Conservation (phyloP, 805 yeast genomes). For the Metschnikowia peoriensis region DNA sequence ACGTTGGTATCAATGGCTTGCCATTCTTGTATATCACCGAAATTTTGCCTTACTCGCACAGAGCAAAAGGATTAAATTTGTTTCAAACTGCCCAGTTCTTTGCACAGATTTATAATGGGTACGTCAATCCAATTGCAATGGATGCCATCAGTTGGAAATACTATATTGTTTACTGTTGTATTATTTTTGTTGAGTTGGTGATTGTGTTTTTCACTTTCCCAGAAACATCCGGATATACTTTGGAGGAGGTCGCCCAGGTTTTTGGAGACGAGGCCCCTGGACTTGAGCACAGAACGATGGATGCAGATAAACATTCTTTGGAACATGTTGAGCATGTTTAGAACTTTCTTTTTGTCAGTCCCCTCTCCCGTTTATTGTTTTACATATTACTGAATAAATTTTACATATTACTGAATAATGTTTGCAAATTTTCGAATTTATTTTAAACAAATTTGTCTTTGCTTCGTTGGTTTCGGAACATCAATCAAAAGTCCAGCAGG, state of each 20-base stretch:
- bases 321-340: slow-evolving; percentile 16
- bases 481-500: no score
- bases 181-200: slow-evolving; percentile 27
- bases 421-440: no score
- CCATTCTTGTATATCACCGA: slow-evolving; percentile 48
- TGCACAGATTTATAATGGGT: slow-evolving; percentile 23
- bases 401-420: no score
- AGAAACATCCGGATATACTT: slow-evolving; percentile 42
- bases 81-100: slow-evolving; percentile 22
- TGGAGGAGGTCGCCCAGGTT: slow-evolving; percentile 43
- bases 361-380: no score
- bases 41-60: slow-evolving; percentile 34
- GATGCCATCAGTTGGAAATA: slow-evolving; percentile 43
- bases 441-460: no score
- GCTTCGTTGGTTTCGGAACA: no score
- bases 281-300: slow-evolving; percentile 10
- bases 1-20: slow-evolving; percentile 44
- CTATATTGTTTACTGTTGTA: slow-evolving; percentile 40
- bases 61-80: slow-evolving; percentile 42
- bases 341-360: background rate
- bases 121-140: slow-evolving; percentile 35
- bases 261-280: slow-evolving; percentile 34
- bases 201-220: slow-evolving; percentile 35
- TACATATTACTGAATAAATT: no score
- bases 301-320: background rate